phyloP scores from a whole-genome alignment of 495 filamentous ascomycete species.

The Lepidopterella palustris region DNA sequence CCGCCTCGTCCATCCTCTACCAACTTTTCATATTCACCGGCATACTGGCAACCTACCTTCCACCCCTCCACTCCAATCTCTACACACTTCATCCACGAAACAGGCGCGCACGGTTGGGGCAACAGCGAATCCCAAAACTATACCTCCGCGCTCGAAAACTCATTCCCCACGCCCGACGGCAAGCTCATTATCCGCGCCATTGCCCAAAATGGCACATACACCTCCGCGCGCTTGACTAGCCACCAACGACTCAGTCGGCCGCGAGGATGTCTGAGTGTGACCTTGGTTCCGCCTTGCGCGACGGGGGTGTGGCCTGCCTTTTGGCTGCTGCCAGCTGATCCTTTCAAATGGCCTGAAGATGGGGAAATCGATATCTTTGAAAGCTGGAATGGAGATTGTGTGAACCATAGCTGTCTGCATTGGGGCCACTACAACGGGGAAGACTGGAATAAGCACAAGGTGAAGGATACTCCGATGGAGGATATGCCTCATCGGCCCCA shows the following conservation, averaged over 20 bases:
- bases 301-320: conserved; percentile 43
- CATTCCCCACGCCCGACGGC: conserved; percentile 38
- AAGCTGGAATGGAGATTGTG: conserved; percentile 31
- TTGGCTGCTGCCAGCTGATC: conserved; percentile 42
- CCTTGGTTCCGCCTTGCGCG: conserved; percentile 37
- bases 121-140: conserved; percentile 45
- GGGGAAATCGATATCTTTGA: conserved; percentile 34
- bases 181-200: conserved; percentile 40
- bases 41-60: conserved; percentile 39
- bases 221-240: conserved; percentile 38
- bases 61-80: conserved; percentile 32
- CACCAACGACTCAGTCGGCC: conserved; percentile 36
- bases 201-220: conserved; percentile 35
- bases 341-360: conserved; percentile 34
- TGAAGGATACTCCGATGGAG: conserved; percentile 34
- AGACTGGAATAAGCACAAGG: conserved; percentile 42
- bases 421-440: conserved; percentile 42
- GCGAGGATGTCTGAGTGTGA: conserved; percentile 36
- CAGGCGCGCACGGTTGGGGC: conserved; percentile 44
- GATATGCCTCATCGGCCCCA: conserved; percentile 28
- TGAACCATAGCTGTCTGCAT: conserved; percentile 43
- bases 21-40: conserved; percentile 2
- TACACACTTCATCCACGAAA: conserved; percentile 37
- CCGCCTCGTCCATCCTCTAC: conserved; percentile 7
- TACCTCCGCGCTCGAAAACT: conserved; percentile 32